Evolutionary conservation across 768 basidiomycete genomes (phyloP), one percentile per base, ranked within the genome.

Genomic region (Amanita jacksonii): DNA sequence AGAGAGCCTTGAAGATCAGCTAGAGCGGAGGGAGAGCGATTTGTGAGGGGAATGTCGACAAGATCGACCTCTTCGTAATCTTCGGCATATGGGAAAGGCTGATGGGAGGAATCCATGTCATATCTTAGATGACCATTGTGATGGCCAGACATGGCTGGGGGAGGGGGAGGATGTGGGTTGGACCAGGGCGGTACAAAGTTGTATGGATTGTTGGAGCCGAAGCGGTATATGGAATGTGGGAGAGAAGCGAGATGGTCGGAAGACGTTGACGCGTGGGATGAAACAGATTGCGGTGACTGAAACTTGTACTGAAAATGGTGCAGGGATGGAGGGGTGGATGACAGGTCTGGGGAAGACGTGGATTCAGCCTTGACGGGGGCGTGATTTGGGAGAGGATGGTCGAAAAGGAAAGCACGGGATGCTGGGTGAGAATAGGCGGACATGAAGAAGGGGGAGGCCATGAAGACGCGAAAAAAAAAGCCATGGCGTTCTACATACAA

Each of bases 11-110:
- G n/a, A n/a, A n/a, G 35, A 10, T 56, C 54, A 22, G 41, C 46
- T 31, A 61, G 51, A 7, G 50, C 31, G 5, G 53, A 31, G 9
- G 43, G 23, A 37, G 45, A 3, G 55, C 46, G 36, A 50, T 50
- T 4, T 62, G 55, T 2, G 5, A 40, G 13, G 13, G 66, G 64
- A 16, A 75, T 61, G 45, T 75, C 74, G 18, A 67, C 62, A 25
- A 79, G 65, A 8, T 80, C 78, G 38, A 73, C 65, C 13, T 63
- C 60, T 49, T 81, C 77, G 46, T 80, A 81, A 56, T 79, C 81
- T 18, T 80, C 81, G 51, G 81, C 79, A 30, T 62, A 64, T 57
- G 77, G 77, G 16, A 73, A 63, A 54, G 74, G 57, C 48, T 59
- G 53, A 41, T 55, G 54, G 46, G 51, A 38, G 36, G 39, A 19